phyloP scores from a whole-genome alignment of 2,329 filamentous ascomycete species.

The Arthrinium phaeospermum region DNA sequence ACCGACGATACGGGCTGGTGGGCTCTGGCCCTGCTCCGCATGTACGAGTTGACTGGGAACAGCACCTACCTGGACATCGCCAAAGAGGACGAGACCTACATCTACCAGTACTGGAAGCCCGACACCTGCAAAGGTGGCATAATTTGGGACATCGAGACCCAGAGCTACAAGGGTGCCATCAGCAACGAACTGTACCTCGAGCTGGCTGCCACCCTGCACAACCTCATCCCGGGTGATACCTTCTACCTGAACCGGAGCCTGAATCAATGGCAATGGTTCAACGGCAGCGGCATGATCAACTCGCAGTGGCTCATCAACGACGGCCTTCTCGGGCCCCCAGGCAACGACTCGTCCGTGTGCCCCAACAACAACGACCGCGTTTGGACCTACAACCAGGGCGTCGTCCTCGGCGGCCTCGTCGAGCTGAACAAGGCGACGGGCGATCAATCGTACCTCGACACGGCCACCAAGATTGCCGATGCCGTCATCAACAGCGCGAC shows the following conservation, averaged over 20 bases:
- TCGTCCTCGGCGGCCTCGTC: constrained; percentile 62
- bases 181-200: constrained; percentile 55
- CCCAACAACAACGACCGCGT: constrained; percentile 36
- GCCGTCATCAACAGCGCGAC: constrained; percentile 39
- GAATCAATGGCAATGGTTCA: constrained; percentile 51
- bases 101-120: constrained; percentile 49
- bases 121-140: constrained; percentile 48
- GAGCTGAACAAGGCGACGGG: constrained; percentile 53
- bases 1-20: constrained; percentile 58
- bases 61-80: constrained; percentile 51
- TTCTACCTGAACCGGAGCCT: constrained; percentile 28
- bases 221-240: constrained; percentile 43
- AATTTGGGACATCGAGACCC: constrained; percentile 51
- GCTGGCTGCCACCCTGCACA: constrained; percentile 50
- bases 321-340: constrained; percentile 42
- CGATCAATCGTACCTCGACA: constrained; percentile 29
- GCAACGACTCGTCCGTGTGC: constrained; percentile 27
- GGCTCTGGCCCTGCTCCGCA: constrained; percentile 54
- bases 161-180: constrained; percentile 48
- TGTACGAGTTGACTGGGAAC: constrained; percentile 53
- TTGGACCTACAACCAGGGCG: constrained; percentile 64
- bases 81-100: constrained; percentile 53
- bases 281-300: constrained; percentile 47
- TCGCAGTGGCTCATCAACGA: constrained; percentile 47
- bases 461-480: constrained; percentile 35